These are phyloP conservation scores for Diplocarpon mali DNA, from an alignment of 2,329 filamentous ascomycete genomes.

Conservation along the genomic window DNA sequence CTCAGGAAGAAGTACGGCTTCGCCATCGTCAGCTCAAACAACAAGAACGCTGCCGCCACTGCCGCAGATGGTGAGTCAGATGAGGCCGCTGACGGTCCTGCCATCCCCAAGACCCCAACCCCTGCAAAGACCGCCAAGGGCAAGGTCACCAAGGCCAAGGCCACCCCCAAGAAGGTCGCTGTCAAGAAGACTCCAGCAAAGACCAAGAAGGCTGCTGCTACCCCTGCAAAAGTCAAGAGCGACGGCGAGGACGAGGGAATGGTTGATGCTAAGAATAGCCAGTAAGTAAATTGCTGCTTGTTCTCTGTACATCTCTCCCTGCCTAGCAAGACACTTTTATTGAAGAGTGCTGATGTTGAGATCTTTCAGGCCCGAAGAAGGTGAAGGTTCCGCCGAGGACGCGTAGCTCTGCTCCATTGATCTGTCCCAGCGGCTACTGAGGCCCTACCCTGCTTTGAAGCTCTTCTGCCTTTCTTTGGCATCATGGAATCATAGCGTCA, in stretches of 20 bases:
- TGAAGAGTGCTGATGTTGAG: neutral
- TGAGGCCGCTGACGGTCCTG: neutral
- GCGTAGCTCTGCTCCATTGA: neutral
- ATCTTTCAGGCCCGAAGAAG: neutral
- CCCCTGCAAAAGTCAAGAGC: neutral
- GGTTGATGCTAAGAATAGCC: neutral
- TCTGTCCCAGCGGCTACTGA: neutral
- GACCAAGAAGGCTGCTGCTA: neutral
- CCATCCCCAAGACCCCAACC: neutral
- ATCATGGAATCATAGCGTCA: too few species aligned
- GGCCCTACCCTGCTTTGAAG: neutral
- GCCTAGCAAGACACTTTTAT: too few species aligned
- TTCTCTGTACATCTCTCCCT: neutral
- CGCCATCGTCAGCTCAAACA: neutral
- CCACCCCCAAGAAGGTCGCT: neutral
- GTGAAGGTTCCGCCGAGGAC: neutral
- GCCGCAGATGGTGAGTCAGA: neutral
- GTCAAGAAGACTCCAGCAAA: slow-evolving; percentile 4
- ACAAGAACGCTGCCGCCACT: neutral
- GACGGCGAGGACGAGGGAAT: neutral
- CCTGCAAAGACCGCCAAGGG: slow-evolving; percentile 1
- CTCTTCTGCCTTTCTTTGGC: too few species aligned
- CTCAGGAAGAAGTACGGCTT: slow-evolving; percentile 22
- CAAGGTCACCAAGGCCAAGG: slow-evolving; percentile 19
- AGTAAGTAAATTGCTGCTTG: neutral